These are phyloP conservation scores for Hypsizygus ulmarius DNA, from an alignment of 1,284 basidiomycete genomes.

Conservation along the genomic window DNA sequence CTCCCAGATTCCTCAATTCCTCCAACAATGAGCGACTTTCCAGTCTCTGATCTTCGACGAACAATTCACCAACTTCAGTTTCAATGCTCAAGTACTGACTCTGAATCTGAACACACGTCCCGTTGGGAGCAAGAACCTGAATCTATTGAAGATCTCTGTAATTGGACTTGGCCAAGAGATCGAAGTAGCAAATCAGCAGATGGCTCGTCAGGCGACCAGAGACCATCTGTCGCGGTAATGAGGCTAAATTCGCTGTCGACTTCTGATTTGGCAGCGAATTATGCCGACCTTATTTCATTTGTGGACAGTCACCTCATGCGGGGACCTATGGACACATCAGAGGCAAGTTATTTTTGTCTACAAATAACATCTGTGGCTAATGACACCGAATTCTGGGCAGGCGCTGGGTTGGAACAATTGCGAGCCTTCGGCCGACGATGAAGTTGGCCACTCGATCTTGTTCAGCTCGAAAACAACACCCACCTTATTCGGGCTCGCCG, in stretches of 20 bases:
- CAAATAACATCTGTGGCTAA: background rate
- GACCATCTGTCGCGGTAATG: conserved; percentile 4
- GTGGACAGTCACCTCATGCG: conserved; percentile 51
- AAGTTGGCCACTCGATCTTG: conserved; percentile 51
- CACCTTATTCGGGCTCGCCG: conserved; percentile 27
- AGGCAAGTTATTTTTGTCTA: conserved; percentile 37
- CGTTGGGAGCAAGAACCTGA: conserved; percentile 10
- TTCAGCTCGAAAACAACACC: conserved; percentile 28
- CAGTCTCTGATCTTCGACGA: conserved; percentile 55
- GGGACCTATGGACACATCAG: conserved; percentile 33
- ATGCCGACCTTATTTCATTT: conserved; percentile 51
- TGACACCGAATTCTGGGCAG: conserved; percentile 14
- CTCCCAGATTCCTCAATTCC: conserved; percentile 31
- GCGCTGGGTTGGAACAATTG: conserved; percentile 22
- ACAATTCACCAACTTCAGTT: conserved; percentile 61
- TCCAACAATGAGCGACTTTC: conserved; percentile 26
- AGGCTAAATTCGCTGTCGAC: conserved; percentile 9
- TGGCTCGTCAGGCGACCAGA: conserved; percentile 10
- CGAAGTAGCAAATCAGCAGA: background rate
- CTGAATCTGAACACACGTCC: conserved; percentile 11
- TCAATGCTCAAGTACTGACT: conserved; percentile 29
- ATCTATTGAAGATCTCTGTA: conserved; percentile 13
- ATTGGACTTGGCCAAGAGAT: conserved; percentile 12
- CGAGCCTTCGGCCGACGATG: conserved; percentile 50
- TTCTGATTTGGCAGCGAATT: conserved; percentile 17